phyloP scores from a whole-genome alignment of 371 early-diverging fungal genomes.

The Syncephalastrum sp. region DNA sequence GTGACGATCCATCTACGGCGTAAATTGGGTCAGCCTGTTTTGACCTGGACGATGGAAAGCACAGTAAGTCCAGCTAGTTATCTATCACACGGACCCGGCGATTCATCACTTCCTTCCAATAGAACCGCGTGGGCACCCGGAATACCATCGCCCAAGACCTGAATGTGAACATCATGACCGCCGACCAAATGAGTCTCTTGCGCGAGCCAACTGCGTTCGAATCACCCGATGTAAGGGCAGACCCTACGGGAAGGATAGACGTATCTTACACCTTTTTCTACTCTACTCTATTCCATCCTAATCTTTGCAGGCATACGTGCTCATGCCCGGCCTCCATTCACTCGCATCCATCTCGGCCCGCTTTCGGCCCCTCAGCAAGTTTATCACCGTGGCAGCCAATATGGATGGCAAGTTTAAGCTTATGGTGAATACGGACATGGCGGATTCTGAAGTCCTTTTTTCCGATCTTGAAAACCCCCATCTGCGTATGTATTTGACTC shows the following conservation, averaged over 20 bases:
- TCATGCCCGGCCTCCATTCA: slow-evolving; percentile 43
- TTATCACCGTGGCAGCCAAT: slow-evolving; percentile 52
- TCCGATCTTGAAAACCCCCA: slow-evolving; percentile 48
- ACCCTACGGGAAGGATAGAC: not conserved
- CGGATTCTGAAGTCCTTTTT: slow-evolving; percentile 46
- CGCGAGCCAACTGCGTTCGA: slow-evolving; percentile 13
- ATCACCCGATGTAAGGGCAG: slow-evolving; percentile 15
- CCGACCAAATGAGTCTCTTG: slow-evolving; percentile 14
- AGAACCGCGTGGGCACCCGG: slow-evolving; percentile 9
- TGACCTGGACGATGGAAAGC: slow-evolving; percentile 31
- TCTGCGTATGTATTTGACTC: slow-evolving; percentile 31
- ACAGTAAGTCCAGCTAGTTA: slow-evolving; percentile 16
- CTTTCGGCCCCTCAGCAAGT: slow-evolving; percentile 44
- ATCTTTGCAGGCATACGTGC: slow-evolving; percentile 43
- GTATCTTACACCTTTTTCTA: not conserved
- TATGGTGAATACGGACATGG: slow-evolving; percentile 38
- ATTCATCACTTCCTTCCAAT: not conserved
- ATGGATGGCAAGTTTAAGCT: slow-evolving; percentile 55
- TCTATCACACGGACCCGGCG: not conserved
- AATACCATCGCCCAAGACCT: slow-evolving; percentile 15
- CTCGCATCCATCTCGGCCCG: slow-evolving; percentile 45
- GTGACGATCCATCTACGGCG: slow-evolving; percentile 41
- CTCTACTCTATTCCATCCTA: too few species aligned
- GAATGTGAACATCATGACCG: slow-evolving; percentile 10
- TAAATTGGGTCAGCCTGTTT: slow-evolving; percentile 36